These are phyloP conservation scores for Coemansia sp. DNA, from an alignment of 371 early-diverging fungal genomes.

Conservation along the genomic window DNA sequence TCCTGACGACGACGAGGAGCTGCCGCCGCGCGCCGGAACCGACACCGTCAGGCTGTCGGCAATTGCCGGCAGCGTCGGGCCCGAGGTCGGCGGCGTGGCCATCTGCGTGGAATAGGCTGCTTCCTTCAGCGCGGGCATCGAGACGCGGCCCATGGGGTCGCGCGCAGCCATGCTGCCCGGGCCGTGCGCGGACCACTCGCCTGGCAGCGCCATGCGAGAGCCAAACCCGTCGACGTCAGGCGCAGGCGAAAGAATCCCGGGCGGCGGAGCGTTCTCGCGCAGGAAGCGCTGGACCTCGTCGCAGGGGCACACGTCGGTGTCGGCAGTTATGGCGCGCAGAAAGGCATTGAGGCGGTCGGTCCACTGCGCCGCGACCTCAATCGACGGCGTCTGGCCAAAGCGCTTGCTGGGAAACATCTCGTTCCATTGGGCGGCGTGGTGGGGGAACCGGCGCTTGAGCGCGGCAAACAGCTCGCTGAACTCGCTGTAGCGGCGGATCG, in stretches of 20 bases:
- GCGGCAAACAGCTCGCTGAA: constrained; percentile 35
- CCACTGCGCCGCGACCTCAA: constrained; percentile 37
- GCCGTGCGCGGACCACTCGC: constrained; percentile 4
- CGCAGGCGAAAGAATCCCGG: constrained; percentile 19
- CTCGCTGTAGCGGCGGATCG: constrained; percentile 42
- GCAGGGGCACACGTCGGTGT: constrained; percentile 35
- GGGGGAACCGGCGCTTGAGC: constrained; percentile 31
- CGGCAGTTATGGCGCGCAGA: constrained; percentile 38
- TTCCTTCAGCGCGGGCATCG: constrained; percentile 47
- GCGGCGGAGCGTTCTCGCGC: constrained; percentile 26
- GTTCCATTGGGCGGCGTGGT: constrained; percentile 25
- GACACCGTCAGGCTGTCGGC: constrained; percentile 7
- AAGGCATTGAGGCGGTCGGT: constrained; percentile 39
- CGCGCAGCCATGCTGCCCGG: constrained; percentile 1
- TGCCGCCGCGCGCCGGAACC: constrained; percentile 9
- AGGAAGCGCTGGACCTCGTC: constrained; percentile 45
- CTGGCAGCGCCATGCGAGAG: constrained; percentile 24
- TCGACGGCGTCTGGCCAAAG: constrained; percentile 31
- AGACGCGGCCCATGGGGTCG: constrained; percentile 39
- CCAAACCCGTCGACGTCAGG: constrained; percentile 6
- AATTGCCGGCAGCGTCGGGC: constrained; percentile 12
- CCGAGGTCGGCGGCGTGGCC: constrained; percentile 31
- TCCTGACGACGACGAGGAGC: not conserved
- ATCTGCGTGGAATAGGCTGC: constrained; percentile 18
- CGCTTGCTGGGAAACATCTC: constrained; percentile 38